Conservation (phyloP, 345 rosid species). For the Moricandia arvensis region DNA sequence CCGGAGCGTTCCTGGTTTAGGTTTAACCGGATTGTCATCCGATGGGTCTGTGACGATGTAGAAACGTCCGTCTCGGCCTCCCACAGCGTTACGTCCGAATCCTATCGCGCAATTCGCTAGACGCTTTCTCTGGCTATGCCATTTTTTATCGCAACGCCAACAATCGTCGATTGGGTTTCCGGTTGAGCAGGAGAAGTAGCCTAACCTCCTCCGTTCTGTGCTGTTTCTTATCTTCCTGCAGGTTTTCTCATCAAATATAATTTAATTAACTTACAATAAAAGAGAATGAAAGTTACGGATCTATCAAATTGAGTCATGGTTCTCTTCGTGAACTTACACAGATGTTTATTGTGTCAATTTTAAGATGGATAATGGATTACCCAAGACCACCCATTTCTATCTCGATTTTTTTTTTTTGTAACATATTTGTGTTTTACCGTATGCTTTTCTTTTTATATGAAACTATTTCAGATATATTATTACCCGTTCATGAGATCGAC, state of each 20-base stretch:
- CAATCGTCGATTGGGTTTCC: conserved; percentile 83
- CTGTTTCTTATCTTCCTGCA: conserved; percentile 66
- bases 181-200: conserved; percentile 48
- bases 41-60: conserved; percentile 55
- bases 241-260: background rate
- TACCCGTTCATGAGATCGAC: background rate
- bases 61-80: conserved; percentile 68
- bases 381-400: background rate
- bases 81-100: conserved; percentile 67
- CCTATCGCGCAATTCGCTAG: conserved; percentile 66
- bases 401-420: background rate
- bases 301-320: background rate
- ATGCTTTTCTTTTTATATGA: background rate
- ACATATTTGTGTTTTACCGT: background rate
- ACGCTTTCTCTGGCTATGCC: conserved; percentile 51
- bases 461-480: background rate
- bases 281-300: background rate
- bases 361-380: background rate
- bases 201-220: conserved; percentile 60
- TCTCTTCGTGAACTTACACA: background rate
- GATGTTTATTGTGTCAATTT: background rate
- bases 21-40: conserved; percentile 58
- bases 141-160: conserved; percentile 64
- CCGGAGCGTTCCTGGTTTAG: conserved; percentile 68
- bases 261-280: background rate